Evolutionary conservation across 2,329 filamentous ascomycete genomes (phyloP).

Genomic region (Botryosphaeria agaves): DNA sequence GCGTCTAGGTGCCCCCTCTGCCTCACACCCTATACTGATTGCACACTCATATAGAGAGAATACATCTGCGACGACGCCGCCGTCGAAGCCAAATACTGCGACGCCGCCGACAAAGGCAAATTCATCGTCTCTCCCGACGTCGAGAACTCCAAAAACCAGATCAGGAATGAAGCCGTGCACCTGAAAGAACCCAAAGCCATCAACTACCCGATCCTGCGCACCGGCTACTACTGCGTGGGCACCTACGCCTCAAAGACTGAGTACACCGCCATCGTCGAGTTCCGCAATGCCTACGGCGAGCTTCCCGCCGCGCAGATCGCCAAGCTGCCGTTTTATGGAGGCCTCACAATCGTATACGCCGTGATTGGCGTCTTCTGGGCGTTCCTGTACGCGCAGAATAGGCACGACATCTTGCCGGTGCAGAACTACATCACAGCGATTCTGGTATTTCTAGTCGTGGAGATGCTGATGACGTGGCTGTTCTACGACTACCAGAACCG

Average conservation of each 20-base stretch:
- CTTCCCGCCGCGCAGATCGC: constrained; percentile 89
- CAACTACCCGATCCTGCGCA: constrained; percentile 73
- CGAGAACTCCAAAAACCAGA: constrained; percentile 48
- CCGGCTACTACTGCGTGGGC: constrained; percentile 89
- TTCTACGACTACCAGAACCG: constrained; percentile 96
- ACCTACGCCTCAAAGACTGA: constrained; percentile 53
- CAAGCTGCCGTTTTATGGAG: constrained; percentile 93
- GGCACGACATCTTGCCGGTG: constrained; percentile 84
- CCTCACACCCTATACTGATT: constrained; percentile 4
- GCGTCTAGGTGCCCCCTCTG: constrained; percentile 7
- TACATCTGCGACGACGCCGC: constrained; percentile 62
- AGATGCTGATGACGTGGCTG: constrained; percentile 97
- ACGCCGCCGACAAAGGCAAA: constrained; percentile 58
- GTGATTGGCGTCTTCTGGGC: constrained; percentile 79
- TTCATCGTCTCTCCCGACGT: constrained; percentile 71
- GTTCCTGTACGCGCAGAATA: constrained; percentile 88
- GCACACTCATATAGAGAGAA: constrained; percentile 29
- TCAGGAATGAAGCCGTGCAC: constrained; percentile 67
- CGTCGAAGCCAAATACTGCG: constrained; percentile 55
- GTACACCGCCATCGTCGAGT: constrained; percentile 72
- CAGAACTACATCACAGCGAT: constrained; percentile 99
- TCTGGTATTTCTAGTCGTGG: constrained; percentile 78
- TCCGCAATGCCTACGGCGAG: constrained; percentile 92
- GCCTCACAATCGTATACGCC: constrained; percentile 83
- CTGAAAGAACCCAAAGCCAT: constrained; percentile 57